Conservation (phyloP, 2,329 filamentous ascomycete species). For the Pleomassaria siparia region DNA sequence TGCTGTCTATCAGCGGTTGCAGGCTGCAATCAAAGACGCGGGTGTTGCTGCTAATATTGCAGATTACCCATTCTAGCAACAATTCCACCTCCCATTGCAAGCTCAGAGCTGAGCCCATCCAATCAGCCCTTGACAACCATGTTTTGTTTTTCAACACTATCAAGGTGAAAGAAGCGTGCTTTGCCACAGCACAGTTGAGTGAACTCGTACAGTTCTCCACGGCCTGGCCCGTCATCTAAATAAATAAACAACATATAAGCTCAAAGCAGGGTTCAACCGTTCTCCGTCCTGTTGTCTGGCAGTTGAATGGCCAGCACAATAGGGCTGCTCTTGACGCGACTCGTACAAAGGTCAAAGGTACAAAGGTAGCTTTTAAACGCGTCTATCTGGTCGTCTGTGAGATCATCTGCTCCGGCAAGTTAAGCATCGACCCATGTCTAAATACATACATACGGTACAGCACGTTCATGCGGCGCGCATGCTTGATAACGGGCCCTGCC, state of each 20-base stretch:
- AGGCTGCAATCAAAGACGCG: too few relatives aligned
- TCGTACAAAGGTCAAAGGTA: too few relatives aligned
- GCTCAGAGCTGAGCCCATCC: conserved; percentile 4
- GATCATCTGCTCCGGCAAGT: conserved; percentile 3
- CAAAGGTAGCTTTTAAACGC: too few relatives aligned
- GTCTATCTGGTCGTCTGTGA: not conserved
- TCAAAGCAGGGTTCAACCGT: conserved; percentile 14
- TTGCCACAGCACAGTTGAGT: conserved; percentile 6
- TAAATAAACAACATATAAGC: conserved; percentile 4
- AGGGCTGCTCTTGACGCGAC: too few relatives aligned
- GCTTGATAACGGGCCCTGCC: not conserved
- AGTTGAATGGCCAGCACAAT: conserved; percentile 3
- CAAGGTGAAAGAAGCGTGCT: too few relatives aligned
- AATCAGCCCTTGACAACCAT: conserved; percentile 7
- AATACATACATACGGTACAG: not conserved
- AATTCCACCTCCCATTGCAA: too few relatives aligned
- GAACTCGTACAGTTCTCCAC: not conserved
- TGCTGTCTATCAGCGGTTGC: too few relatives aligned
- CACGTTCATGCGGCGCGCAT: not conserved
- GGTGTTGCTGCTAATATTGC: too few relatives aligned
- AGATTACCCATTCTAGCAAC: too few relatives aligned
- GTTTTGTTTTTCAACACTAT: too few relatives aligned
- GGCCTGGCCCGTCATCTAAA: not conserved
- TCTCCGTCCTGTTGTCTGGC: conserved; percentile 1
- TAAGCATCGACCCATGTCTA: not conserved